Evolutionary conservation across 768 basidiomycete genomes (phyloP).

Genomic region (Jaapia argillacea): DNA sequence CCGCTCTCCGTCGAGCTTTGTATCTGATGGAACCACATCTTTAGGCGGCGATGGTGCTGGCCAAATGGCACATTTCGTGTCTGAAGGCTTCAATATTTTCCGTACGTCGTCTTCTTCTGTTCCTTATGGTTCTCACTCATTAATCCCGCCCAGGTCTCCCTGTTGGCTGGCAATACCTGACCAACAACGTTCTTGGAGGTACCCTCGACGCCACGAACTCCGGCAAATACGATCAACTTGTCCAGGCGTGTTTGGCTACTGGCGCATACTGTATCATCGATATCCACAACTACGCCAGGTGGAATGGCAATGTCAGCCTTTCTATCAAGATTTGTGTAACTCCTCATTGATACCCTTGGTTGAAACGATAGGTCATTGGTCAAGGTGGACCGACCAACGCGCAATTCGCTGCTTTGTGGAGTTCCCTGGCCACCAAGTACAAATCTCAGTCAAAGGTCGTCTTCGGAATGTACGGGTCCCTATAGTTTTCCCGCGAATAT

Average conservation of each 20-base stretch:
- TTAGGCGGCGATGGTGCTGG: constrained; percentile 35
- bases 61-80: constrained; percentile 53
- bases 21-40: no score
- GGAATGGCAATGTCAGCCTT: constrained; percentile 31
- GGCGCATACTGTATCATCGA: constrained; percentile 43
- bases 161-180: no score
- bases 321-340: constrained; percentile 54
- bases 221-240: constrained; percentile 38
- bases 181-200: no score
- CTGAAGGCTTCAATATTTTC: constrained; percentile 49
- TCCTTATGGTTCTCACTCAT: no score
- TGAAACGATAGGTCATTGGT: constrained; percentile 15
- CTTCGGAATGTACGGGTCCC: constrained; percentile 34
- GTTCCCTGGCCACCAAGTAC: constrained; percentile 39
- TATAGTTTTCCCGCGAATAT: neutral
- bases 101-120: constrained; percentile 53
- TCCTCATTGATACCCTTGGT: constrained; percentile 33
- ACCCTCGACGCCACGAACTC: no score
- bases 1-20: no score
- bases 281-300: no score
- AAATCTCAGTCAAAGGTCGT: constrained; percentile 28
- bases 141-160: no score
- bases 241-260: constrained; percentile 36
- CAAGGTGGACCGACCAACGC: no score
- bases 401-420: constrained; percentile 49